Conservation (phyloP, 2,329 filamentous ascomycete species). For the Diaporthe citri region DNA sequence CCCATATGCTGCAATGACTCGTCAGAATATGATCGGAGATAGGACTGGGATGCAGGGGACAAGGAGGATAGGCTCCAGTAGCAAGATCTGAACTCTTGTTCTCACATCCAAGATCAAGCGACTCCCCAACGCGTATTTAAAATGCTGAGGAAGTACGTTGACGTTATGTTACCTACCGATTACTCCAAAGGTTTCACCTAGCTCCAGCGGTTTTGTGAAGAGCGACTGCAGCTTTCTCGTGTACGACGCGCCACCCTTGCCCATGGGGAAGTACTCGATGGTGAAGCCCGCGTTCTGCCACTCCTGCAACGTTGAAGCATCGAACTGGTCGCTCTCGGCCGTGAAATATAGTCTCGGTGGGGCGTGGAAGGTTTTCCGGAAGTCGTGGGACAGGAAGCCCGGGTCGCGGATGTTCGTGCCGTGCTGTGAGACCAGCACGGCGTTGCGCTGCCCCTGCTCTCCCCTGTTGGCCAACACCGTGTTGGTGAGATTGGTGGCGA, state of each 20-base stretch:
- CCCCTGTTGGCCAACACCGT: slow-evolving; percentile 20
- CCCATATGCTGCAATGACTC: slow-evolving; percentile 53
- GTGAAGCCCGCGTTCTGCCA: slow-evolving; percentile 59
- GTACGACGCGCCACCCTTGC: slow-evolving; percentile 51
- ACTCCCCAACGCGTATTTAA: accelerated
- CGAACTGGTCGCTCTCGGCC: slow-evolving; percentile 58
- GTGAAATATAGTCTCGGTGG: slow-evolving; percentile 58
- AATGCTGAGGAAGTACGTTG: background rate
- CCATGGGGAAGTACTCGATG: slow-evolving; percentile 58
- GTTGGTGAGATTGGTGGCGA: slow-evolving; percentile 28
- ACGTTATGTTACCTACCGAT: slow-evolving; percentile 49
- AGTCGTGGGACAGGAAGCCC: slow-evolving; percentile 56
- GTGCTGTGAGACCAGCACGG: slow-evolving; percentile 41
- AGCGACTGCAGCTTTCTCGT: slow-evolving; percentile 50
- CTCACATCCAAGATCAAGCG: too few relatives aligned
- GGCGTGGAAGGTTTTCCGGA: slow-evolving; percentile 47
- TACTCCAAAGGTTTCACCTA: slow-evolving; percentile 59
- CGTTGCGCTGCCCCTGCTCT: slow-evolving; percentile 27
- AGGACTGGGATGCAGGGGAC: background rate
- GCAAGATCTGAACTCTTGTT: too few relatives aligned
- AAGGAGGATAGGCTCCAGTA: too few relatives aligned
- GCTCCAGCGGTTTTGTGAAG: slow-evolving; percentile 50
- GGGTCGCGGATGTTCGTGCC: slow-evolving; percentile 54
- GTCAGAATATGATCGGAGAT: background rate
- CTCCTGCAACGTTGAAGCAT: slow-evolving; percentile 51